Evolutionary conservation across 2,329 filamentous ascomycete species (phyloP).

Genomic region (Cadophora luteo-olivacea): DNA sequence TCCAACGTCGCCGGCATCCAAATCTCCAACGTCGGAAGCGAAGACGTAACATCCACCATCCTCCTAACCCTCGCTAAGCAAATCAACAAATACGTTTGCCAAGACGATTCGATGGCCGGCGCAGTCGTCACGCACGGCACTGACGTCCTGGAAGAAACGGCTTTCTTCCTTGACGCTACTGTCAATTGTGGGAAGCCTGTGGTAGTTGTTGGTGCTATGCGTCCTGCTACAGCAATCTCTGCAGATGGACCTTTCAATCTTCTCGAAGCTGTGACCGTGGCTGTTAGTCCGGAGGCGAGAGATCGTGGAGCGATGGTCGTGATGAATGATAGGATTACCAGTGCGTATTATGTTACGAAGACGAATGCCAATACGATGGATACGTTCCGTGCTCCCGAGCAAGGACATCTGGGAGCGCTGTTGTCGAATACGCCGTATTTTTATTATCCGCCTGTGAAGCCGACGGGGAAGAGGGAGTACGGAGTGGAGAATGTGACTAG

Average conservation of each 20-base stretch:
- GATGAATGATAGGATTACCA: constrained; percentile 66
- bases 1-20: constrained; percentile 61
- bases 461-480: constrained; percentile 54
- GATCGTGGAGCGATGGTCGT: constrained; percentile 64
- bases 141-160: constrained; percentile 68
- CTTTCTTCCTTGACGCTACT: constrained; percentile 67
- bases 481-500: constrained; percentile 46
- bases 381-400: constrained; percentile 64
- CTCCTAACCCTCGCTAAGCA: constrained; percentile 55
- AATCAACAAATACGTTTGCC: constrained; percentile 52
- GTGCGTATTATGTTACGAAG: constrained; percentile 65
- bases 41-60: constrained; percentile 55
- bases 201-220: constrained; percentile 67
- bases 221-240: constrained; percentile 65
- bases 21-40: constrained; percentile 56
- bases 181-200: constrained; percentile 55
- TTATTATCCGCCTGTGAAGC: constrained; percentile 48
- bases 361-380: constrained; percentile 68
- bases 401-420: constrained; percentile 46
- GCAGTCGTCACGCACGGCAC: constrained; percentile 70
- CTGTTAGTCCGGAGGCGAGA: constrained; percentile 51
- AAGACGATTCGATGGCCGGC: constrained; percentile 48
- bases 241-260: constrained; percentile 70
- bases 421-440: constrained; percentile 64
- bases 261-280: constrained; percentile 64